Conservation (phyloP, 78 protist genomes). For the Tieghemostelium lacteum region DNA sequence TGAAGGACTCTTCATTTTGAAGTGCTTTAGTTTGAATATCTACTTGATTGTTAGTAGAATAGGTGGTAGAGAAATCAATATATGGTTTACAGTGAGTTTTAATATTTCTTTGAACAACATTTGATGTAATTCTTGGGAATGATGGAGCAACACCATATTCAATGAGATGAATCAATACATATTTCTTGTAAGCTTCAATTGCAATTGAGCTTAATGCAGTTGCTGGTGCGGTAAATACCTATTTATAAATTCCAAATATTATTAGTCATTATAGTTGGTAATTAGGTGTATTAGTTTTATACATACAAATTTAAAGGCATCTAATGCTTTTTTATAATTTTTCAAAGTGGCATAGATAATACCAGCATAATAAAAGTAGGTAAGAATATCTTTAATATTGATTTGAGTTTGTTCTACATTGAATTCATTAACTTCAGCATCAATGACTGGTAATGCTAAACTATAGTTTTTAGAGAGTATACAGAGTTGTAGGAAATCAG, state of each 20-base stretch:
- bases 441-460: conserved; percentile 44
- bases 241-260: background rate
- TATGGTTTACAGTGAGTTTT: conserved; percentile 74
- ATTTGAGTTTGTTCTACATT: conserved; percentile 53
- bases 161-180: conserved; percentile 52
- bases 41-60: background rate
- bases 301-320: conserved; percentile 62
- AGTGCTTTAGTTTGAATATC: conserved; percentile 17
- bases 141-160: conserved; percentile 53
- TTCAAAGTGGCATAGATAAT: conserved; percentile 84
- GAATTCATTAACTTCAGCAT: conserved; percentile 6
- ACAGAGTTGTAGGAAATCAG: conserved; percentile 59
- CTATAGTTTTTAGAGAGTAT: conserved; percentile 73
- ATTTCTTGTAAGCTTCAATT: conserved; percentile 91
- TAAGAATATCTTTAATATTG: conserved; percentile 76
- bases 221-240: conserved; percentile 86
- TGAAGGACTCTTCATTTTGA: conserved; percentile 56
- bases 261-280: background rate
- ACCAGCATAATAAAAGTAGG: conserved; percentile 90
- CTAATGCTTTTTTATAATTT: conserved; percentile 79
- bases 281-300: background rate
- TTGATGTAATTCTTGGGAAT: conserved; percentile 76
- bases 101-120: conserved; percentile 63
- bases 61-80: conserved; percentile 51
- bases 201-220: conserved; percentile 80